phyloP scores from a whole-genome alignment of 2,329 filamentous ascomycete species.

The Arthrinium puccinioides region DNA sequence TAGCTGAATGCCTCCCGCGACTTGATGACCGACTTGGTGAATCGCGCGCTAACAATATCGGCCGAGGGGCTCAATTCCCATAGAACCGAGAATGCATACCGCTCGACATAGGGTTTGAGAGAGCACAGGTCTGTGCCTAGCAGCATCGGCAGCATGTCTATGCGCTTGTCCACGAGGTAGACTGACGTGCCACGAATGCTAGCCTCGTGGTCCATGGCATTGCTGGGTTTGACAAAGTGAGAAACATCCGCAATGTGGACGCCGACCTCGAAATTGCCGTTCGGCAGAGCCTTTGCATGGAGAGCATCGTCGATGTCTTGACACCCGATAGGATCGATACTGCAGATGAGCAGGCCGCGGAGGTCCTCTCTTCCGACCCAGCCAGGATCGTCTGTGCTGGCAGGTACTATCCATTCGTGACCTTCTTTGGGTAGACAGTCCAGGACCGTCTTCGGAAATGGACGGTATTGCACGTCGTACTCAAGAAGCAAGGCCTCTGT shows the following conservation, averaged over 20 bases:
- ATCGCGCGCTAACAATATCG: constrained; percentile 76
- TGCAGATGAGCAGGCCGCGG: constrained; percentile 82
- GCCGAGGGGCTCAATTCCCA: constrained; percentile 87
- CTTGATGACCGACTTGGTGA: constrained; percentile 96
- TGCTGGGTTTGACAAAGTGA: constrained; percentile 94
- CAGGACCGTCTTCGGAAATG: constrained; percentile 90
- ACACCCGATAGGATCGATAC: constrained; percentile 92
- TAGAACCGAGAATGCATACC: constrained; percentile 75
- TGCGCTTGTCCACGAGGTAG: constrained; percentile 96
- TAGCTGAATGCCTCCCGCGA: constrained; percentile 97
- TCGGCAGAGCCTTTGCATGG: constrained; percentile 75
- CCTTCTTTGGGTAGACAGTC: constrained; percentile 89
- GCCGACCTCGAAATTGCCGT: constrained; percentile 92
- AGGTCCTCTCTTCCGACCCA: constrained; percentile 85
- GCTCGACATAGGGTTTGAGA: constrained; percentile 94
- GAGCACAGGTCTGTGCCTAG: constrained; percentile 95
- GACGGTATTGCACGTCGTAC: constrained; percentile 95
- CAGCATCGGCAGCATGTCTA: constrained; percentile 97
- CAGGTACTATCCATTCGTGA: constrained; percentile 87
- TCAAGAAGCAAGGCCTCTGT: constrained; percentile 91
- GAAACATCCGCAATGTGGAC: constrained; percentile 99
- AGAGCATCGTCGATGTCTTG: constrained; percentile 98
- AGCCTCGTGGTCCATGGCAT: constrained; percentile 93
- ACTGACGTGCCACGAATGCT: constrained; percentile 93
- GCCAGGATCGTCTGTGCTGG: constrained; percentile 70